Base-by-base conservation (phyloP, 1,284 basidiomycete genomes). In the Malassezia slooffiae region DNA sequence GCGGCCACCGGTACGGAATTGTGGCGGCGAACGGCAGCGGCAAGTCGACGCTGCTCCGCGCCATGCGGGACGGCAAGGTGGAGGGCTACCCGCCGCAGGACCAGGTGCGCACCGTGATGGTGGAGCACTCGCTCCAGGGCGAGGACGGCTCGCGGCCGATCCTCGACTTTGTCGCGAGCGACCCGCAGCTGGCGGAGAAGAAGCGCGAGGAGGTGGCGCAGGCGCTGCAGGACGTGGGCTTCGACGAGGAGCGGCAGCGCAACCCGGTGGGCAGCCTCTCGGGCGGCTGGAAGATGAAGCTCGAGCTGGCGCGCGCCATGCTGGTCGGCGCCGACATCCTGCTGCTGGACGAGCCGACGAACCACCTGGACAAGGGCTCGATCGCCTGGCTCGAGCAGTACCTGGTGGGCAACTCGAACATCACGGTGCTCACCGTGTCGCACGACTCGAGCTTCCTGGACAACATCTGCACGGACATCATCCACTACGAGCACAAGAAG, bases 281-380 rank as follows among this genome's bases (percentile, higher is more conserved):
- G 16, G 93, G 93, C 71, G 91, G 93, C 39, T 97, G 91, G 91
- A 97, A 97, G 76, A 97, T 97, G 91, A 87, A 88, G 66, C 63
- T 76, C 70, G 75, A 79, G 88, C 52, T 91, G 83, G 74, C 78
- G 84, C 51, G 56, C 27, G 57, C 61, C 19, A 59, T 59, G 58
- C 50, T 58, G 32, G 55, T 58, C 17, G 57, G 57, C 23, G 93
- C 90, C 28, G 89, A 95, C 73, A 79, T 95, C 41, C 76, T 95
- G 35, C 76, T 96, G 42, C 79, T 96, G 40, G 87, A 89, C 70
- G 73, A 89, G 79, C 88, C 88, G 57, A 93, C 88, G 47, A 93
- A 93, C 76, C 48, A 52, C 38, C 50, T 68, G 37, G 65, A 96
- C 71, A 82, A 83, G 39, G 75, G 77, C 47, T 95, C 90, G 43